A percentile compares a stretch with the other conserved stretches of the same genome.
These are phyloP conservation scores for Lachnellula subtilissima DNA, from an alignment of 2,329 filamentous ascomycete genomes.

Conservation along the genomic window DNA sequence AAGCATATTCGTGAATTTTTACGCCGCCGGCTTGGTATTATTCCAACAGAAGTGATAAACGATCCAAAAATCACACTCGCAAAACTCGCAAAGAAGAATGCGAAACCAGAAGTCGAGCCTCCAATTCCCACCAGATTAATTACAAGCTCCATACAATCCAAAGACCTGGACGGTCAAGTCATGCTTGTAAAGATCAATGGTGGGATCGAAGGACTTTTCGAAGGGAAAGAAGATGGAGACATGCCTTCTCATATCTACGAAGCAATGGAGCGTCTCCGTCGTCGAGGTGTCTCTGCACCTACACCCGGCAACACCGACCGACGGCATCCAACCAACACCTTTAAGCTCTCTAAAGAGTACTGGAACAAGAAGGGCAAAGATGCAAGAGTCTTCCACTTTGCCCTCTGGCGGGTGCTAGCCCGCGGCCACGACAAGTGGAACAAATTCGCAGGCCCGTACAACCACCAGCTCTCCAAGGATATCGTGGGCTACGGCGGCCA, in stretches of 20 bases:
- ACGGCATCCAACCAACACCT: too few relatives aligned
- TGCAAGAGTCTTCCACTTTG: too few relatives aligned
- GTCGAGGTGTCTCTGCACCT: neutral
- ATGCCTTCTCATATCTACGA: neutral
- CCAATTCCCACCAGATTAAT: neutral
- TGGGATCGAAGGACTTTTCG: neutral
- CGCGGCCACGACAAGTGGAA: too few relatives aligned
- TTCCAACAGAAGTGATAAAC: neutral
- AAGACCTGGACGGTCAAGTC: neutral
- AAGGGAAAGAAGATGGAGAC: neutral
- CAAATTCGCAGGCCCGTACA: too few relatives aligned
- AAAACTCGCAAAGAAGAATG: neutral
- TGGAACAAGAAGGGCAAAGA: too few relatives aligned
- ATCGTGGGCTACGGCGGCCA: too few relatives aligned
- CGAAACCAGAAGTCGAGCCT: neutral
- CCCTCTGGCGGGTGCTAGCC: too few relatives aligned
- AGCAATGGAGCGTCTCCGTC: neutral
- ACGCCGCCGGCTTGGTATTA: neutral
- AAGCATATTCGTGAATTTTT: neutral
- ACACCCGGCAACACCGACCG: too few relatives aligned
- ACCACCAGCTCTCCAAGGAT: too few relatives aligned
- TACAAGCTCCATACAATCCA: neutral
- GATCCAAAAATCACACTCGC: neutral
- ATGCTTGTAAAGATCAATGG: neutral
- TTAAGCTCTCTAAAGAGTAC: too few relatives aligned